Evolutionary conservation across 495 filamentous ascomycete genomes (phyloP).

Genomic region (Aspergillus nidulans): DNA sequence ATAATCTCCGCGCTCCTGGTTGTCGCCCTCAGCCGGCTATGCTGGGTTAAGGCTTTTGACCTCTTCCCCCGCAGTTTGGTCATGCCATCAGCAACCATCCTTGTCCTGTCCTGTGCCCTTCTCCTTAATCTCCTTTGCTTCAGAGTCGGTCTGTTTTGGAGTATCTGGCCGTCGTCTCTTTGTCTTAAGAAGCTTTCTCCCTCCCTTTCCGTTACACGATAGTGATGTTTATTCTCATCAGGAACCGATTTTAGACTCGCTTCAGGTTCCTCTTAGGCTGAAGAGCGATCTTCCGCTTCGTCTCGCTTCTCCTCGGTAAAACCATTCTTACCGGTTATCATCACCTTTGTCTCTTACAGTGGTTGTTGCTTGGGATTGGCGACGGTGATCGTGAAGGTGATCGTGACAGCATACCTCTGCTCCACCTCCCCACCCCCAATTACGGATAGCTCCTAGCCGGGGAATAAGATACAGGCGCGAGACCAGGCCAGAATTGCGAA

Average conservation of each 20-base stretch:
- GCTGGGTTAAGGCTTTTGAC: slow-evolving; percentile 6
- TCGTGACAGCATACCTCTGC: not conserved
- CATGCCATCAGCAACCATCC: slow-evolving; percentile 5
- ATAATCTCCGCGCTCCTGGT: not conserved
- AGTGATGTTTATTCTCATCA: slow-evolving; percentile 11
- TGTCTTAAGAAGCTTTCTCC: not conserved
- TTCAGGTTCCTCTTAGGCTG: slow-evolving; percentile 1
- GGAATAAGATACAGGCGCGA: not conserved
- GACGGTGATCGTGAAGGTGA: slow-evolving; percentile 1
- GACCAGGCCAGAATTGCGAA: not conserved
- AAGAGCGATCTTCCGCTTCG: not conserved
- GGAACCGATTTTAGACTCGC: not conserved
- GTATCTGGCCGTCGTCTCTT: not conserved
- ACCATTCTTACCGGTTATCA: not conserved
- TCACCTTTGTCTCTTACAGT: not conserved
- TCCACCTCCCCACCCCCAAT: slow-evolving; percentile 13
- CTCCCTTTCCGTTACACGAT: not conserved
- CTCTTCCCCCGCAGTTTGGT: slow-evolving; percentile 8
- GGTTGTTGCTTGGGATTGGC: not conserved
- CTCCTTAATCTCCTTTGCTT: not conserved
- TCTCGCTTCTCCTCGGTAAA: not conserved
- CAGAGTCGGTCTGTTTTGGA: not conserved
- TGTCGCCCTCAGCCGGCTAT: not conserved
- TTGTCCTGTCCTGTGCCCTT: not conserved
- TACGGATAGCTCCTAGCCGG: slow-evolving; percentile 7